Evolutionary conservation across 2,329 filamentous ascomycete genomes (phyloP).

Genomic region (Pestalotiopsis sp.): DNA sequence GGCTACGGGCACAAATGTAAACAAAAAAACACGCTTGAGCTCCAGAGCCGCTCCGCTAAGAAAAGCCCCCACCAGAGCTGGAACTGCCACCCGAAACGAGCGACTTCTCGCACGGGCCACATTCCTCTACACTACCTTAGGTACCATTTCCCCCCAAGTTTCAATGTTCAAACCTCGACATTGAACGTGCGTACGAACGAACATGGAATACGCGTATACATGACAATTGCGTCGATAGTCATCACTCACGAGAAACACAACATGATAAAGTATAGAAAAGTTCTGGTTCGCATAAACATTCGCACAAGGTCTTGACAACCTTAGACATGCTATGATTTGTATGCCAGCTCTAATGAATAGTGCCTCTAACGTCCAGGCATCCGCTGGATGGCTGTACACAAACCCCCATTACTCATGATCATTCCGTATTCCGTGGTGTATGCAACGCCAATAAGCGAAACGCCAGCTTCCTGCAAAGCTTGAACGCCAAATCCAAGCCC

Average conservation of each 20-base stretch:
- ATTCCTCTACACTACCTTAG: neutral
- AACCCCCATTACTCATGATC: conserved; percentile 10
- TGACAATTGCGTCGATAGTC: too few relatives aligned
- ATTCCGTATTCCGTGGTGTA: conserved; percentile 7
- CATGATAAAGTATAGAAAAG: too few relatives aligned
- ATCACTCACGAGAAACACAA: too few relatives aligned
- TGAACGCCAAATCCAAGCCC: neutral
- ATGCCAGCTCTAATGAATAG: neutral
- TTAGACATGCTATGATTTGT: neutral
- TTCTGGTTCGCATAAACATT: too few relatives aligned
- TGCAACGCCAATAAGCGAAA: conserved; percentile 5
- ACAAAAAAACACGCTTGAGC: conserved; percentile 13
- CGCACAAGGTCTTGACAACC: neutral
- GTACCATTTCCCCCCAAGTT: neutral
- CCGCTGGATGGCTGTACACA: neutral
- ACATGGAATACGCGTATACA: too few relatives aligned
- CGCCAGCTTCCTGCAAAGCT: conserved; percentile 9
- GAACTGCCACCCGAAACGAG: neutral
- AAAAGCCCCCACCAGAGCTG: neutral
- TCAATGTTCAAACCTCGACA: neutral
- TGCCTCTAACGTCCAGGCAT: neutral
- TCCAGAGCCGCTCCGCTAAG: neutral
- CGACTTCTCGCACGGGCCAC: conserved; percentile 1
- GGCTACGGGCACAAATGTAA: conserved; percentile 3
- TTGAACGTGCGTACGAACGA: too few relatives aligned